Conservation (phyloP, 2,329 filamentous ascomycete genomes). For the Neurospora crassa region DNA sequence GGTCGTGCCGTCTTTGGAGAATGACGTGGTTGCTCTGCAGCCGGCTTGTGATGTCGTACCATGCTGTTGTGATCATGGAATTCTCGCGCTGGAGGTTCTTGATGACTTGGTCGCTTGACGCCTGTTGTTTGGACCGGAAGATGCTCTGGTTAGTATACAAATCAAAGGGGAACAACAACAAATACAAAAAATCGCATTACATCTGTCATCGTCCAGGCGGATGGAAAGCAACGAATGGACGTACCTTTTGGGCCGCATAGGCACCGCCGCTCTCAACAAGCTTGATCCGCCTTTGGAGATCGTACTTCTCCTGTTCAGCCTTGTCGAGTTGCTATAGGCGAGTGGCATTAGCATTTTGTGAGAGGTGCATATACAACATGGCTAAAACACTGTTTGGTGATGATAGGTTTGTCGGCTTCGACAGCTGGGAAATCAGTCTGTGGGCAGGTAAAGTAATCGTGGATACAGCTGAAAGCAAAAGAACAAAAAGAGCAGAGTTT, state of each 20-base stretch:
- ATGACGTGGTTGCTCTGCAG: constrained; percentile 78
- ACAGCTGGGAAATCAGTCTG: neutral
- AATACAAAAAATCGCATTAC: constrained; percentile 1
- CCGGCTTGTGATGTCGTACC: constrained; percentile 72
- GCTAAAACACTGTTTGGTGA: neutral
- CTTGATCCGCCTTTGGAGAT: constrained; percentile 46
- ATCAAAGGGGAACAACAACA: neutral
- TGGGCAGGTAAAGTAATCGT: neutral
- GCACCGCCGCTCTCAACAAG: constrained; percentile 39
- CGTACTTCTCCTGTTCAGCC: constrained; percentile 45
- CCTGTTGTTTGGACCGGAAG: constrained; percentile 25
- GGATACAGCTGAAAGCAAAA: neutral
- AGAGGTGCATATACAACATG: constrained; percentile 1
- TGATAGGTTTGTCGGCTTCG: neutral
- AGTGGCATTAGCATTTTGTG: constrained; percentile 3
- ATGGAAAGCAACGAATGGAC: constrained; percentile 18
- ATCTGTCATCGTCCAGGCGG: neutral
- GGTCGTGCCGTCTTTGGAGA: constrained; percentile 63
- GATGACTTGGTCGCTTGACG: constrained; percentile 44
- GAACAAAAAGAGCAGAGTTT: neutral
- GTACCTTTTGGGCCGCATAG: constrained; percentile 43
- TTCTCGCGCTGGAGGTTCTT: constrained; percentile 70
- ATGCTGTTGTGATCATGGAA: constrained; percentile 69
- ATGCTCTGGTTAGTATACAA: neutral
- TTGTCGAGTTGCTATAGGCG: constrained; percentile 46